Conservation (phyloP, 1,284 basidiomycete genomes). For the Xerocomus cyaneibrunnescens region DNA sequence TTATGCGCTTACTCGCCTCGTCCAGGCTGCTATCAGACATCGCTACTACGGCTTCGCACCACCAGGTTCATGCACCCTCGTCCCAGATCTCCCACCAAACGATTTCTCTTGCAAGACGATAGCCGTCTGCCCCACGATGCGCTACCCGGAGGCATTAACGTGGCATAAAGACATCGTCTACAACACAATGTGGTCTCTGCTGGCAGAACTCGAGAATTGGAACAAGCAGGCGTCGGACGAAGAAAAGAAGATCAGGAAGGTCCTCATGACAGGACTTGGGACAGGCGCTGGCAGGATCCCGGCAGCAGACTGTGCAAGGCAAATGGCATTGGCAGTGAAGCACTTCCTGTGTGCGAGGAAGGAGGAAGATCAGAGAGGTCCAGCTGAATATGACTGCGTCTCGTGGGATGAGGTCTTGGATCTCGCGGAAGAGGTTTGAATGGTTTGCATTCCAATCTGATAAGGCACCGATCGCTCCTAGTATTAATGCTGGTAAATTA, state of each 20-base stretch:
- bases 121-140: conserved; percentile 5
- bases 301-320: background rate
- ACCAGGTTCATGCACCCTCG: conserved; percentile 1
- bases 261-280: conserved; percentile 2
- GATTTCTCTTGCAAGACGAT: background rate
- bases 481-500: no score
- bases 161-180: conserved; percentile 7
- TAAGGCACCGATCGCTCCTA: no score
- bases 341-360: conserved; percentile 5
- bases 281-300: background rate
- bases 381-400: background rate
- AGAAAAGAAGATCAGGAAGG: conserved; percentile 1
- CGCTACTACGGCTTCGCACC: conserved; percentile 6
- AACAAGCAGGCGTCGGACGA: background rate
- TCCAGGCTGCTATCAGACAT: background rate
- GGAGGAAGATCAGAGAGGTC: background rate
- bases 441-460: no score
- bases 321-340: conserved; percentile 11
- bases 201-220: conserved; percentile 3
- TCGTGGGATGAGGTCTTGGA: conserved; percentile 6
- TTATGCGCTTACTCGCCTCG: conserved; percentile 1
- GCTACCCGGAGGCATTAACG: background rate
- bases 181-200: conserved; percentile 8
- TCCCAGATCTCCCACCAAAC: conserved; percentile 1
- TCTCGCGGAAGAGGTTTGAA: conserved; percentile 2